phyloP scores from a whole-genome alignment of 495 filamentous ascomycete genomes.

The Cudoniella acicularis region DNA sequence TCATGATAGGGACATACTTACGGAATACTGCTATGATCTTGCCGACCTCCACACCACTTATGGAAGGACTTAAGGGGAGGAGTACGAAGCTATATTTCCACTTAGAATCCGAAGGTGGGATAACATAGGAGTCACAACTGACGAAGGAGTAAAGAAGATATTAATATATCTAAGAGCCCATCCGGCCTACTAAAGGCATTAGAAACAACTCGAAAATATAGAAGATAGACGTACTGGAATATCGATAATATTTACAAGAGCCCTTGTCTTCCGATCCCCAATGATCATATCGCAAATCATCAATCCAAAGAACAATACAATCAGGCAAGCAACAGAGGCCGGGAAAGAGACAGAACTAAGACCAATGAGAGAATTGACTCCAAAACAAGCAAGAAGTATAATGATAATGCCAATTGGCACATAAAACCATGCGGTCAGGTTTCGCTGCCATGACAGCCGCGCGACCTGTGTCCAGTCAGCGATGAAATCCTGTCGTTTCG shows the following conservation, averaged over 20 bases:
- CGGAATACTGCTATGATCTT: constrained; percentile 53
- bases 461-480: constrained; percentile 21
- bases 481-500: not conserved
- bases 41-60: constrained; percentile 46
- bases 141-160: constrained; percentile 49
- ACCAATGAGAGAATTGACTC: constrained; percentile 44
- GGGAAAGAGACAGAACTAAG: constrained; percentile 48
- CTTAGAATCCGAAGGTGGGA: not conserved
- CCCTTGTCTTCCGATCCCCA: constrained; percentile 41
- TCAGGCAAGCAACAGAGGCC: constrained; percentile 47
- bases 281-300: constrained; percentile 38
- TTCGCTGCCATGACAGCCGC: constrained; percentile 30
- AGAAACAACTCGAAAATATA: not conserved
- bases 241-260: constrained; percentile 41
- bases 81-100: constrained; percentile 40
- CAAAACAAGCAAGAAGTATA: constrained; percentile 48
- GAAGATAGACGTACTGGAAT: constrained; percentile 39
- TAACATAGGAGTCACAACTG: not conserved
- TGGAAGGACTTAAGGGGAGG: constrained; percentile 45
- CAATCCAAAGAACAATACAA: constrained; percentile 44
- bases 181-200: constrained; percentile 33
- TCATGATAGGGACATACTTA: constrained; percentile 24
- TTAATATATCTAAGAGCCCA: constrained; percentile 55
- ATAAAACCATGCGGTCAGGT: constrained; percentile 44
- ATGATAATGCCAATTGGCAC: constrained; percentile 43